Percentiles rank a stretch among this genome's conserved stretches.
Evolutionary conservation across 495 filamentous ascomycete species (phyloP).

Genomic region (Rhypophila decipiens): DNA sequence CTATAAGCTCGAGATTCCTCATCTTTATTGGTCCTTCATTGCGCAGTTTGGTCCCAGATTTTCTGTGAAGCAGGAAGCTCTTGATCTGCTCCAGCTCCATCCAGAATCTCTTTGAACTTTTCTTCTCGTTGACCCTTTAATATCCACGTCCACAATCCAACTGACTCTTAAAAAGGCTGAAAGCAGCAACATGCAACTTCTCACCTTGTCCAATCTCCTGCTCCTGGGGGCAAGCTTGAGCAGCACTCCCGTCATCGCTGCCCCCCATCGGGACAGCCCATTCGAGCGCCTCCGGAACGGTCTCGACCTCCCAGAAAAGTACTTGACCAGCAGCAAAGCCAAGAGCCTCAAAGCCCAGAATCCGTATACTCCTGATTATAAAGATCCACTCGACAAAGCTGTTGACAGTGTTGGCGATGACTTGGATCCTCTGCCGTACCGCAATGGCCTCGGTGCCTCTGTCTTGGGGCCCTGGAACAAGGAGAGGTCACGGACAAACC

Average conservation of each 20-base stretch:
- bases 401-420: constrained; percentile 52
- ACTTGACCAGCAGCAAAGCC: neutral
- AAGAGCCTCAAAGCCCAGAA: constrained; percentile 9
- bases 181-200: no score
- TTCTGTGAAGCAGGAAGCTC: no score
- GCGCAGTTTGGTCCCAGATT: no score
- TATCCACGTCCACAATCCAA: no score
- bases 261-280: neutral
- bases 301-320: neutral
- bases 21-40: no score
- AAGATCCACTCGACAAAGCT: constrained; percentile 38
- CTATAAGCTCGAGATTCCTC: no score
- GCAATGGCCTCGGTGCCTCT: constrained; percentile 56
- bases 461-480: constrained; percentile 61
- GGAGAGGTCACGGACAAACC: constrained; percentile 55
- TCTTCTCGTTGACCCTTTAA: no score
- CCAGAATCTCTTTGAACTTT: no score
- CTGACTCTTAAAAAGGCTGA: no score
- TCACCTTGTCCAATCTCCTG: no score
- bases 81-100: no score
- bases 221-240: neutral
- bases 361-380: constrained; percentile 40
- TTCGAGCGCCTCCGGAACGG: neutral
- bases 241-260: neutral
- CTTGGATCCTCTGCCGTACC: constrained; percentile 56